phyloP scores from a whole-genome alignment of 768 basidiomycete genomes.

The Leccinum variicolor region DNA sequence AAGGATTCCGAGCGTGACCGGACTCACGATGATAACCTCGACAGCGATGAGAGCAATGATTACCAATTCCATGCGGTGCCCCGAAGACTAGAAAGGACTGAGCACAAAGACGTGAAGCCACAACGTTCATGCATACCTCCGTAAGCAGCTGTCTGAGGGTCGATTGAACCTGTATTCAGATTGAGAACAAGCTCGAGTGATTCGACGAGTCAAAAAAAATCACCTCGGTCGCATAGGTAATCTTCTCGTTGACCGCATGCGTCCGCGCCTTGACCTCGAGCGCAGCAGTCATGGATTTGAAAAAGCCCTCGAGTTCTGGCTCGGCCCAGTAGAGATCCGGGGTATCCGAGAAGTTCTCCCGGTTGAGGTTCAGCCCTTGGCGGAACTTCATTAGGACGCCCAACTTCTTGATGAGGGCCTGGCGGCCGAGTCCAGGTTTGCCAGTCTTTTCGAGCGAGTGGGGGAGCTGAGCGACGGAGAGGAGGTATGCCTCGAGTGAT shows the following conservation, averaged over 20 bases:
- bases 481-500: slow-evolving; percentile 77
- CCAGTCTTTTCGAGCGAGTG: slow-evolving; percentile 74
- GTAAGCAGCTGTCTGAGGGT: slow-evolving; percentile 86
- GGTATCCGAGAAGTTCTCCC: slow-evolving; percentile 84
- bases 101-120: not conserved
- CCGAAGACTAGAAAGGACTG: slow-evolving; percentile 60
- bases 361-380: slow-evolving; percentile 86
- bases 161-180: slow-evolving; percentile 62
- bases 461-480: slow-evolving; percentile 78
- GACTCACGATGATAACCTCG: slow-evolving; percentile 84
- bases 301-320: slow-evolving; percentile 85
- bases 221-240: slow-evolving; percentile 84
- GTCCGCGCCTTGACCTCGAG: slow-evolving; percentile 85
- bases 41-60: slow-evolving; percentile 95
- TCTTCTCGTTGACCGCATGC: slow-evolving; percentile 84
- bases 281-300: slow-evolving; percentile 80
- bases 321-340: slow-evolving; percentile 96
- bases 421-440: slow-evolving; percentile 77
- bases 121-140: slow-evolving; percentile 44
- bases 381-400: slow-evolving; percentile 90
- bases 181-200: not conserved
- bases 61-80: slow-evolving; percentile 91
- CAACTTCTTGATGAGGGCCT: slow-evolving; percentile 85
- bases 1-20: not conserved
- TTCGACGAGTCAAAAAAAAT: not conserved